A percentile compares a stretch with the other conserved stretches of the same genome.
Evolutionary conservation across 1,139 yeast genomes (phyloP).

Genomic region (Scheffersomyces segobiensis): DNA sequence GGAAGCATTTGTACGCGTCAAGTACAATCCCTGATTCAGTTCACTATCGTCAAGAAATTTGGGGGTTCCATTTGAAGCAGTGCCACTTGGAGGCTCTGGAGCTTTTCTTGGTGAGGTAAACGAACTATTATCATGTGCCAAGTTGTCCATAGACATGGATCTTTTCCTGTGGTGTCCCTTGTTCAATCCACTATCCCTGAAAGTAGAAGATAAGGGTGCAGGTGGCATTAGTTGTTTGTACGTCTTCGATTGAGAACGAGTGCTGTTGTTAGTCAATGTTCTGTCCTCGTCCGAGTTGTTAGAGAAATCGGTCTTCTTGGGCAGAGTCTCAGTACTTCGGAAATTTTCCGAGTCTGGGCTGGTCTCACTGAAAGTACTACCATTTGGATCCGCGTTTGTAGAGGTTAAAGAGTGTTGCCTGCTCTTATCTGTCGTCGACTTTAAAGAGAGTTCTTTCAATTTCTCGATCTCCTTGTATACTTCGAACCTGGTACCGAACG

Average conservation of each 20-base stretch:
- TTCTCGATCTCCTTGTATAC: slow-evolving; percentile 85
- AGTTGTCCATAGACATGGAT: slow-evolving; percentile 56
- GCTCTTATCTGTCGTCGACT: slow-evolving; percentile 2
- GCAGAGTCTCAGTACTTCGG: background rate
- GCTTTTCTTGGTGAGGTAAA: slow-evolving; percentile 66
- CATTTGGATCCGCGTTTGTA: background rate
- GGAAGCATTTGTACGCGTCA: slow-evolving; percentile 28
- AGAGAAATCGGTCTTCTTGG: background rate
- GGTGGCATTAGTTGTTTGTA: slow-evolving; percentile 17
- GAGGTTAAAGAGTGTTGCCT: background rate
- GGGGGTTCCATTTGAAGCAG: slow-evolving; percentile 27
- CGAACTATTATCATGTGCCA: slow-evolving; percentile 19
- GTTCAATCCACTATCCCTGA: slow-evolving; percentile 3
- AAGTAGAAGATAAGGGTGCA: slow-evolving; percentile 8
- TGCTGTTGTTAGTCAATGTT: background rate
- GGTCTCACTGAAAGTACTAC: background rate
- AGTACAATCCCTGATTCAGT: slow-evolving; percentile 16
- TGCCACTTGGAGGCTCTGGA: slow-evolving; percentile 56
- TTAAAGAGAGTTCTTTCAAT: slow-evolving; percentile 38
- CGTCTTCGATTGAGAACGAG: background rate
- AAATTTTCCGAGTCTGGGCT: background rate
- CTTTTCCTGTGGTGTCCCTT: slow-evolving; percentile 42
- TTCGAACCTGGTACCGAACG: slow-evolving; percentile 95
- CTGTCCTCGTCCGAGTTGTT: slow-evolving; percentile 10
- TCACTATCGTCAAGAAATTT: slow-evolving; percentile 26